Percentiles rank a stretch among this genome's conserved stretches.
These are phyloP conservation scores for Talaromyces sp. DNA, from an alignment of 2,329 filamentous ascomycete genomes.

Conservation along the genomic window DNA sequence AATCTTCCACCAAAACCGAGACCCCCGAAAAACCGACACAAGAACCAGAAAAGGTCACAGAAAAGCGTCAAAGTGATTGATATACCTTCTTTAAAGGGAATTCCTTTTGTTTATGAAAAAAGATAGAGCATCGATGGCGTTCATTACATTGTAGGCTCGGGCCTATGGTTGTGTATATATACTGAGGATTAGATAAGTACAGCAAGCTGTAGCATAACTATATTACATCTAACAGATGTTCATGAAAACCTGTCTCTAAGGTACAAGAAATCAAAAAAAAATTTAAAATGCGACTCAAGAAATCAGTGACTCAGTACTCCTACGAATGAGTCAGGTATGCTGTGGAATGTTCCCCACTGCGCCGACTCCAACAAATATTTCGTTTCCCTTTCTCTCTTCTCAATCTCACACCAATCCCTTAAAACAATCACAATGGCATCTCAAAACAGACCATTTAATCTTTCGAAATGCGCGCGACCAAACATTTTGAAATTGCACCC, in stretches of 20 bases:
- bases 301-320: not conserved
- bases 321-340: not conserved
- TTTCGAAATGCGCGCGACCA: slow-evolving; percentile 69
- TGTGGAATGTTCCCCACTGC: slow-evolving; percentile 7
- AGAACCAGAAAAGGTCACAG: not conserved
- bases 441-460: slow-evolving; percentile 60
- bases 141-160: slow-evolving; percentile 8
- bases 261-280: too few species aligned
- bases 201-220: not conserved
- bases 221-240: not conserved
- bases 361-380: not conserved
- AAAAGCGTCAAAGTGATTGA: not conserved
- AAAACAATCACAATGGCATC: slow-evolving; percentile 32
- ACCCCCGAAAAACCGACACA: not conserved
- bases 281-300: too few species aligned
- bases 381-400: not conserved
- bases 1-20: not conserved
- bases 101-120: not conserved
- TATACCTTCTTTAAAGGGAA: not conserved
- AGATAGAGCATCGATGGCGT: slow-evolving; percentile 5
- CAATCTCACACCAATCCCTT: not conserved
- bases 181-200: not conserved
- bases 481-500: slow-evolving; percentile 75
- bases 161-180: slow-evolving; percentile 14
- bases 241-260: too few species aligned